These are phyloP conservation scores for Colletotrichum orbiculare DNA, from an alignment of 2,329 filamentous ascomycete genomes.

Conservation along the genomic window DNA sequence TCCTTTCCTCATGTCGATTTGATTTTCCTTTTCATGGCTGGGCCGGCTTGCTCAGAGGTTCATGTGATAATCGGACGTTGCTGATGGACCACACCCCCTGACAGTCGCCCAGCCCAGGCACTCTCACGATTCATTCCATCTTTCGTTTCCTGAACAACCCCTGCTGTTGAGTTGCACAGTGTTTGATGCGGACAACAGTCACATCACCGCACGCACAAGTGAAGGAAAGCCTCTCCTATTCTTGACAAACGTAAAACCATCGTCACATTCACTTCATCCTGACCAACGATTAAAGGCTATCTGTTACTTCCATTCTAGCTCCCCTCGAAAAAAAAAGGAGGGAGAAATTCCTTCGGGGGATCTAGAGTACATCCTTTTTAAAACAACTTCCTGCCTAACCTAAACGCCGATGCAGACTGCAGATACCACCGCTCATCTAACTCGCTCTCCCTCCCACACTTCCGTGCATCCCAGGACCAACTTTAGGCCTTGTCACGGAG, in stretches of 20 bases:
- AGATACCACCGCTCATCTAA: constrained; percentile 27
- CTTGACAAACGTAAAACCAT: constrained; percentile 29
- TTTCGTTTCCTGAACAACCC: no score
- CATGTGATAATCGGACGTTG: no score
- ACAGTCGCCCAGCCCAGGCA: no score
- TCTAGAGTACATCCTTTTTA: constrained; percentile 51
- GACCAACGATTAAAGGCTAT: constrained; percentile 34
- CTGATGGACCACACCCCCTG: no score
- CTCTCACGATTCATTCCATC: no score
- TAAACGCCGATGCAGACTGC: constrained; percentile 52
- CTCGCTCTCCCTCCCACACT: constrained; percentile 23
- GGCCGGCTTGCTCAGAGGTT: no score
- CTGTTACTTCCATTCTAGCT: constrained; percentile 40
- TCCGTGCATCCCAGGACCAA: constrained; percentile 46
- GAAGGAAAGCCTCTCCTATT: not conserved
- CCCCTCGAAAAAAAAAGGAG: constrained; percentile 44
- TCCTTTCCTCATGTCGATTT: no score
- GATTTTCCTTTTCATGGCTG: no score
- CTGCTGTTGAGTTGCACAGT: no score
- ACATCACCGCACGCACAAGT: no score
- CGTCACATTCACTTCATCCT: constrained; percentile 32
- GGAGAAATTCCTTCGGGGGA: constrained; percentile 46
- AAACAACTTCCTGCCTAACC: constrained; percentile 46
- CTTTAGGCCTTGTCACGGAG: constrained; percentile 51
- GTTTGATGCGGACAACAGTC: no score